These are phyloP conservation scores for Lasiodiplodia gonubiensis DNA, from an alignment of 2,329 filamentous ascomycete species.

Conservation along the genomic window DNA sequence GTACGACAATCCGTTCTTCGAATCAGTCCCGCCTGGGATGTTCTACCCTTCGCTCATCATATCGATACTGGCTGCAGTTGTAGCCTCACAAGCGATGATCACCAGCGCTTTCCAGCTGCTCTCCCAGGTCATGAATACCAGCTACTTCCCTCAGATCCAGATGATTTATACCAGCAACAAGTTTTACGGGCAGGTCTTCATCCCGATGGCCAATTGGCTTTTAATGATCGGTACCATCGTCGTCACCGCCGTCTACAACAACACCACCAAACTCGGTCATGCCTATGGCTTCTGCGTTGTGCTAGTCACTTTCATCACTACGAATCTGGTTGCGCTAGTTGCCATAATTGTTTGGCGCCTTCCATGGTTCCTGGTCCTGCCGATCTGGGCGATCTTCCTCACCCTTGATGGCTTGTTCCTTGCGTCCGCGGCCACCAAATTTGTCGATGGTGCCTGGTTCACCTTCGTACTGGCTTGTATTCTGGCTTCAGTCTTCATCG, in stretches of 20 bases:
- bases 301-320: constrained; percentile 78
- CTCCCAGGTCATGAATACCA: constrained; percentile 74
- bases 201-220: constrained; percentile 77
- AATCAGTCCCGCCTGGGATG: constrained; percentile 69
- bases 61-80: constrained; percentile 72
- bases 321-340: constrained; percentile 73
- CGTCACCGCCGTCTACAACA: constrained; percentile 75
- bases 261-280: constrained; percentile 44
- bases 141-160: constrained; percentile 78
- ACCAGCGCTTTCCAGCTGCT: constrained; percentile 71
- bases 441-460: constrained; percentile 80
- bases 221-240: constrained; percentile 78
- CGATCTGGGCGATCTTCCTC: constrained; percentile 69
- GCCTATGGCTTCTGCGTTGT: constrained; percentile 71
- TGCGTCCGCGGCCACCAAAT: constrained; percentile 72
- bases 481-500: constrained; percentile 68
- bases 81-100: constrained; percentile 80
- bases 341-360: constrained; percentile 75
- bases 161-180: constrained; percentile 71
- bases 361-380: constrained; percentile 63
- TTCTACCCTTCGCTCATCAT: constrained; percentile 72
- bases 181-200: constrained; percentile 78
- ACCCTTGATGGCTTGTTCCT: constrained; percentile 72
- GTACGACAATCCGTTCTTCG: constrained; percentile 76
- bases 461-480: constrained; percentile 69